These are phyloP conservation scores for Aspergillus sp. DNA, from an alignment of 2,329 filamentous ascomycete genomes.

Conservation along the genomic window DNA sequence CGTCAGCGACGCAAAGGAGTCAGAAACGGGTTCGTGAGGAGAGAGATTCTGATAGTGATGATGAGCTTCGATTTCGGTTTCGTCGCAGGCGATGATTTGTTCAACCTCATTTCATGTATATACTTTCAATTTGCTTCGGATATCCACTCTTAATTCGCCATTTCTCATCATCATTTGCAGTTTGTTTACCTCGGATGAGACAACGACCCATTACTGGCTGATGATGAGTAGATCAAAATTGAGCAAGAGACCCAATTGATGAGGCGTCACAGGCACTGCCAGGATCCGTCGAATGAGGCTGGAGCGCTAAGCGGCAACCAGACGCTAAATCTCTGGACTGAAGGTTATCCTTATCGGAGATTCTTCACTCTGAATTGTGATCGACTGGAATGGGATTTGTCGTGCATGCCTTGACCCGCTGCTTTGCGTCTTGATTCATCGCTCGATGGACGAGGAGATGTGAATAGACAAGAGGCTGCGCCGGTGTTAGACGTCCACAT, in stretches of 20 bases:
- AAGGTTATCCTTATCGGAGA: constrained; percentile 9
- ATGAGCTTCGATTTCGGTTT: constrained; percentile 61
- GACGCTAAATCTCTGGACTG: neutral
- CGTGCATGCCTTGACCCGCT: neutral
- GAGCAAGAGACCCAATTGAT: neutral
- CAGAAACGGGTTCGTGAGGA: constrained; percentile 42
- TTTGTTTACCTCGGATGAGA: neutral
- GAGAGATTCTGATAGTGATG: constrained; percentile 60
- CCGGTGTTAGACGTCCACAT: neutral
- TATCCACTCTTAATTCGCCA: neutral
- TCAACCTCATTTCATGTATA: constrained; percentile 11
- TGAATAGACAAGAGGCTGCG: neutral
- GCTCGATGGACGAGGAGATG: neutral
- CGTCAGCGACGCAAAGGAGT: constrained; percentile 19
- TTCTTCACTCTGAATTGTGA: constrained; percentile 3
- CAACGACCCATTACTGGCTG: neutral
- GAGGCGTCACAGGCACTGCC: neutral
- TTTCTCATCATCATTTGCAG: neutral
- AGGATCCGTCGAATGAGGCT: neutral
- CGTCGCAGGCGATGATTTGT: constrained; percentile 47
- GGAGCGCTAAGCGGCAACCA: constrained; percentile 1
- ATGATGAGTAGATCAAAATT: neutral
- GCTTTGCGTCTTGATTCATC: neutral
- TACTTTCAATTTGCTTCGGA: neutral
- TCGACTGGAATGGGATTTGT: constrained; percentile 1